A percentile compares a stretch with the other conserved stretches of the same genome.
phyloP scores from a whole-genome alignment of 495 filamentous ascomycete species.

The Podospora comata region DNA sequence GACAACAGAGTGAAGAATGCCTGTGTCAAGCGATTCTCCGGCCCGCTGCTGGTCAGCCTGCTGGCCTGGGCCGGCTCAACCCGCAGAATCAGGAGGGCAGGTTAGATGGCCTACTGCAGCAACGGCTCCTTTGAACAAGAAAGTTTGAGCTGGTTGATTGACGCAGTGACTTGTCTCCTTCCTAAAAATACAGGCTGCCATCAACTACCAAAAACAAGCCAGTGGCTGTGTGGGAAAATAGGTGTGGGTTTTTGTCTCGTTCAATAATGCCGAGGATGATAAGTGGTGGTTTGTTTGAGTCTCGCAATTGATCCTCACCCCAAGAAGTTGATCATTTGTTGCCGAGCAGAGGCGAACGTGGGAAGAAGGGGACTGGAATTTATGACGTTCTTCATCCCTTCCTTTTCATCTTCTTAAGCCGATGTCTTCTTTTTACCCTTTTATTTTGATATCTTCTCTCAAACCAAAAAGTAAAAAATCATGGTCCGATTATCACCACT shows the following conservation, averaged over 20 bases:
- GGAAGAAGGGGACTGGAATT: not conserved
- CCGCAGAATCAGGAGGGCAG: too few relatives aligned
- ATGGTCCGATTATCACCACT: not conserved
- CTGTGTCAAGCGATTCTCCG: too few relatives aligned
- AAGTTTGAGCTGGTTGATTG: not conserved
- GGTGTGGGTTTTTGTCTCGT: not conserved
- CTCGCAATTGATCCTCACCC: not conserved
- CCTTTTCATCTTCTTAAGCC: slow-evolving; percentile 4
- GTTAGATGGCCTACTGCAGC: not conserved
- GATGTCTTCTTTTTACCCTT: not conserved
- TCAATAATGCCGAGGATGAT: not conserved
- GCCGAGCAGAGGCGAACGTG: not conserved
- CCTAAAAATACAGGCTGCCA: not conserved
- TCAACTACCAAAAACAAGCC: not conserved
- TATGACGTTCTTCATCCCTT: not conserved
- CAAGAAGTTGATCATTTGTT: not conserved
- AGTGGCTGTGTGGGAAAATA: not conserved
- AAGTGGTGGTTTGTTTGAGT: not conserved
- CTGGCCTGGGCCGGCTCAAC: too few relatives aligned
- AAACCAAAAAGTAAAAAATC: not conserved
- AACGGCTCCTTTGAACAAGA: not conserved
- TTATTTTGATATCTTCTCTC: not conserved
- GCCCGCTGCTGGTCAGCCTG: too few relatives aligned
- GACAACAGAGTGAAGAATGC: too few relatives aligned
- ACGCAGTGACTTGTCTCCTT: not conserved